Base-by-base conservation (phyloP, 345 rosid genomes). In the Ceriops tagal region DNA sequence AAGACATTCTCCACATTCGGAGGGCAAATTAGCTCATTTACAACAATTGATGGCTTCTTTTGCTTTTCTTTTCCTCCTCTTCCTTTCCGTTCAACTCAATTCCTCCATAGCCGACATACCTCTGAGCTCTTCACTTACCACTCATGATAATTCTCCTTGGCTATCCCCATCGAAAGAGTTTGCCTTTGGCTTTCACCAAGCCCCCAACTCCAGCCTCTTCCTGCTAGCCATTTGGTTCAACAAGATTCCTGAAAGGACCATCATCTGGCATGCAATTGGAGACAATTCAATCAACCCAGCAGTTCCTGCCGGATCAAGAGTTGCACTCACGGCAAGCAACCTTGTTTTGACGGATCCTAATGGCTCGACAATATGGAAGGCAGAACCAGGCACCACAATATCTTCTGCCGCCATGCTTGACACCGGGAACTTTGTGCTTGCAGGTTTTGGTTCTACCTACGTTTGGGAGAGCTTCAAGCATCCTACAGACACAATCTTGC, bases 401-500 rank as follows among this genome's bases (percentile, higher is more conserved):
- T 51, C 69, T 4, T 56, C 31, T 37, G 81, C 61, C 18, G 69
- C 79, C 19, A 55, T 81, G 74, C 74, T 81, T 7, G 77, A 77
- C 22, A 71, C 77, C 0, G 88, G 88, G 4, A 84, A 82, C 58
- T 80, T 84, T n/a, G 85, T 82, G 64, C 78, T 78, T 8, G 46
- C n/a, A 20, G 68, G 58, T 69, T 59, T 27, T 10, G 65, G 53
- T 20, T 26, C 77, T 9, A 19, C 10, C 28, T 59, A 58, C 39
- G 22, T 72, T 18, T 84, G 88, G 88, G 74, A 82, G 73, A 80
- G 78, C 53, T 84, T 84, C 65, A 61, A 39, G 37, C 22, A 75
- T 71, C 88, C 84, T 8, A 80, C 74, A 10, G 69, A 84, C 53
- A 80, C 88, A 8, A 71, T 84, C 62, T 58, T 84, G 65, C 88